Evolutionary conservation across 495 filamentous ascomycete species (phyloP), one percentile per base, ranked within the genome.

Genomic region (Penicillium egyptiacum): DNA sequence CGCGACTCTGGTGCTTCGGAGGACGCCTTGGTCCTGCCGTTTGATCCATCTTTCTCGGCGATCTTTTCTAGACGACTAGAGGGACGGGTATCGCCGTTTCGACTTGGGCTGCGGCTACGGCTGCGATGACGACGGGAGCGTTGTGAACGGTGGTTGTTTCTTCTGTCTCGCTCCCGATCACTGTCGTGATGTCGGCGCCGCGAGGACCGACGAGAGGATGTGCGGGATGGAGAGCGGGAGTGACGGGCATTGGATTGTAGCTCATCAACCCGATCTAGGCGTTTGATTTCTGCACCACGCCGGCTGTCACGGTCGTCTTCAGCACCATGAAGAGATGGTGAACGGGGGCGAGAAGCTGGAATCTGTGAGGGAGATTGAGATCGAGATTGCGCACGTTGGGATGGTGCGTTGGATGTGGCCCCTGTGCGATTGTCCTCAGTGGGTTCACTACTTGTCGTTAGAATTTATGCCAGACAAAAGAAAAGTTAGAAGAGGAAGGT

Each of bases 271-370:
- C 44, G 35, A 25, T 56, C 63, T 16, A 35, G 19, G 10, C 35
- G 57, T 20, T 30, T 72, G 50, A 69, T 63, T 7, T 72, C 71
- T 51, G 72, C 71, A 31, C 82, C 81, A 12, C 74, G 74, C 31
- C 72, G 64, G 45, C 70, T 67, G 30, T 84, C 79, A 30, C 63
- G 60, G 16, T 77, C 81, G 26, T 82, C 79, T 25, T 78, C 78
- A 16, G 74, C 75, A 28, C 74, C 73, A 12, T 78, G 73, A 0
- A 66, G 62, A 25, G 78, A 84, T 8, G 73, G 64, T 4, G 85
- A 87, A 12, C 79, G 83, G 59, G 84, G 78, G n/a, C 82, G 83
- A 67, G 84, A 79, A 41, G 71, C 73, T 57, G 75, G 79, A 39
- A 71, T 72, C 23, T 83, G 76, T 14, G 82, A 80, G 60, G 80